phyloP scores from a whole-genome alignment of 2,329 filamentous ascomycete genomes.

The Cladosporium austrohemisphaericum region DNA sequence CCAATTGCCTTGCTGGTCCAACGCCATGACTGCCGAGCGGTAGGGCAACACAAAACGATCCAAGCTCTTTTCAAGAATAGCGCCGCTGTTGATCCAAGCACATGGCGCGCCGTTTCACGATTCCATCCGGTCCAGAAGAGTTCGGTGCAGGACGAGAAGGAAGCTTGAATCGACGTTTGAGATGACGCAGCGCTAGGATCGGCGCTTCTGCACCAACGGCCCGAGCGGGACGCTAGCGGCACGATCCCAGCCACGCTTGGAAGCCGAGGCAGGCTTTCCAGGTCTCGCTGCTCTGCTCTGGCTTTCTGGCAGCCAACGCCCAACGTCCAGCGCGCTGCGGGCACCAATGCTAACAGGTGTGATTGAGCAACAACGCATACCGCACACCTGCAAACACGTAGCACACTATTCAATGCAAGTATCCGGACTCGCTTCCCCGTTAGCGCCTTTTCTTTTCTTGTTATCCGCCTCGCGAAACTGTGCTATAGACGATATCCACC shows the following conservation, averaged over 20 bases:
- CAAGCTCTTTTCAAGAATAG: neutral
- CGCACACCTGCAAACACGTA: slow-evolving; percentile 9
- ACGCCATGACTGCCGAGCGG: slow-evolving; percentile 25
- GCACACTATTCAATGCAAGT: slow-evolving; percentile 3
- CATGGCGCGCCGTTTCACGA: slow-evolving; percentile 1
- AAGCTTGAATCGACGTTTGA: neutral
- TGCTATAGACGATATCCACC: slow-evolving; percentile 7
- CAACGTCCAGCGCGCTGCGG: neutral
- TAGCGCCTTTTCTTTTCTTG: neutral
- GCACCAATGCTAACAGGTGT: neutral
- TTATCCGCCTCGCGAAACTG: neutral
- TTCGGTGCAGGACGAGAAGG: neutral
- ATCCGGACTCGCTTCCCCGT: neutral
- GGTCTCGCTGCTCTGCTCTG: too few relatives aligned
- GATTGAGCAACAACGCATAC: neutral
- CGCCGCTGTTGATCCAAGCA: neutral
- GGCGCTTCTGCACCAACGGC: neutral
- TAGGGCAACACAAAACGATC: neutral
- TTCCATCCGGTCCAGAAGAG: neutral
- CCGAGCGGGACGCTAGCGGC: slow-evolving; percentile 1
- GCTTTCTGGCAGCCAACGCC: neutral
- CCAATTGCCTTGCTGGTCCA: slow-evolving; percentile 36
- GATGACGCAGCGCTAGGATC: slow-evolving; percentile 9
- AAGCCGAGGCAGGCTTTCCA: neutral
- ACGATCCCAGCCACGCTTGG: neutral